Percentiles rank a stretch among this genome's conserved stretches.
These are phyloP conservation scores for Panicum virgatum DNA, from an alignment of 202 grass and related monocot species.

Conservation along the genomic window DNA sequence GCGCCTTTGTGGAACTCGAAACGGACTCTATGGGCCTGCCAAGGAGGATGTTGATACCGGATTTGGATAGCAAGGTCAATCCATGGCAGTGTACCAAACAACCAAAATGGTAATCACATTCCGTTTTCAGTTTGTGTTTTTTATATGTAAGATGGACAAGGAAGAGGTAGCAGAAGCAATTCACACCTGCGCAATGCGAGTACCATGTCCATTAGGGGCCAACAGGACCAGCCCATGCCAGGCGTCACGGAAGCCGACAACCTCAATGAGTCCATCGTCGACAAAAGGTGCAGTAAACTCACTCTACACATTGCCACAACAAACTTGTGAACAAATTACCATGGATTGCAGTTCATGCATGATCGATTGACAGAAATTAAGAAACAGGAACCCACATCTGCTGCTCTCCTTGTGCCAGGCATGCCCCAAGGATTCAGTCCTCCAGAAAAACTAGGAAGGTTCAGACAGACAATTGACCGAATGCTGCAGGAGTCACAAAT, in stretches of 20 bases:
- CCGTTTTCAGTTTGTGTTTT: not conserved
- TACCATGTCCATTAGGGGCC: conserved; percentile 83
- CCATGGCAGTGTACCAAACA: not conserved
- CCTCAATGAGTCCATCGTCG: conserved; percentile 81
- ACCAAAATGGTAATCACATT: not conserved
- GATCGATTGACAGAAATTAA: not conserved
- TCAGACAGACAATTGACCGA: conserved; percentile 82
- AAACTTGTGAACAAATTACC: not conserved
- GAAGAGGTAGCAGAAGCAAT: conserved; percentile 14
- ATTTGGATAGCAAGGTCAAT: not conserved
- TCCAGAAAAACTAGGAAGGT: conserved; percentile 96
- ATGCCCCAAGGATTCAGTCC: conserved; percentile 96
- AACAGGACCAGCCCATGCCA: conserved; percentile 86
- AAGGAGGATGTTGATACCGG: not conserved
- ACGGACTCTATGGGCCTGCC: conserved; percentile 61
- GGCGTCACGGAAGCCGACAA: conserved; percentile 82
- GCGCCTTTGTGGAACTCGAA: conserved; percentile 80
- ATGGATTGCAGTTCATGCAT: not conserved
- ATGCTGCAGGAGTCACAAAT: conserved; percentile 58
- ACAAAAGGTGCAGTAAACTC: conserved; percentile 69
- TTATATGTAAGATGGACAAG: conserved; percentile 1
- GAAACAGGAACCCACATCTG: conserved; percentile 55
- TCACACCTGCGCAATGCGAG: conserved; percentile 80
- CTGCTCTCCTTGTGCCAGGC: conserved; percentile 47
- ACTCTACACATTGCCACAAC: conserved; percentile 38